Evolutionary conservation across 495 filamentous ascomycete species (phyloP), one percentile per base, ranked within the genome.

Genomic region (Talaromyces borbonicus): DNA sequence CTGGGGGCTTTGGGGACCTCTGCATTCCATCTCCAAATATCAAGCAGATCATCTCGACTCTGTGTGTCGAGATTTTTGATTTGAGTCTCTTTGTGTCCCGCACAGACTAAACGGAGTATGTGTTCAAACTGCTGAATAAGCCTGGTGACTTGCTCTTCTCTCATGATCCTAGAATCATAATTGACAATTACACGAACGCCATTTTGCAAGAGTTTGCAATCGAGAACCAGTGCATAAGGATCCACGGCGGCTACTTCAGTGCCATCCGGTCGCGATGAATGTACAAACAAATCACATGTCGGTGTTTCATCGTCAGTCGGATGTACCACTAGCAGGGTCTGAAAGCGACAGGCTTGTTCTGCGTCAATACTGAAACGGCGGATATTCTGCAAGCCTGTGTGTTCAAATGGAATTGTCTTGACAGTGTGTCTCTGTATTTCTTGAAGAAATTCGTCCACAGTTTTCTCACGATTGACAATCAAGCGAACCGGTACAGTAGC

Each of bases 331-430:
- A 49, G 29, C n/a, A 49, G 25, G 1, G 47, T 49, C 18, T 49
- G 47, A 15, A 49, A 44, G 12, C 27, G 4, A 30, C 38, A 8
- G 5, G n/a, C 18, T 8, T 37, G 8, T 37, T 16, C 33, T 14
- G 33, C n/a, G n/a, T 37, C 18, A 2, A 14, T 11, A 37, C 43
- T 23, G n/a, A 79, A 53, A 3, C 56, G 56, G 26, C 66, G 62
- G 33, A 83, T 82, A 36, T 78, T 62, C 51, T 78, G 73, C 33
- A 83, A 55, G 1, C 79, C 80, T 25, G 67, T 56, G 29, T 81
- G 75, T 54, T 84, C 70, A 51, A 71, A 72, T 0, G 75, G 65
- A 4, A 75, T 72, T 24, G 68, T 67, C 0, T 55, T 61, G 4
- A 66, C 51, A 5, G 66, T 57, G 29, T 72, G 61, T 29, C 63